phyloP scores from a whole-genome alignment of 306 rosid genomes.

The Nissolia schottii region DNA sequence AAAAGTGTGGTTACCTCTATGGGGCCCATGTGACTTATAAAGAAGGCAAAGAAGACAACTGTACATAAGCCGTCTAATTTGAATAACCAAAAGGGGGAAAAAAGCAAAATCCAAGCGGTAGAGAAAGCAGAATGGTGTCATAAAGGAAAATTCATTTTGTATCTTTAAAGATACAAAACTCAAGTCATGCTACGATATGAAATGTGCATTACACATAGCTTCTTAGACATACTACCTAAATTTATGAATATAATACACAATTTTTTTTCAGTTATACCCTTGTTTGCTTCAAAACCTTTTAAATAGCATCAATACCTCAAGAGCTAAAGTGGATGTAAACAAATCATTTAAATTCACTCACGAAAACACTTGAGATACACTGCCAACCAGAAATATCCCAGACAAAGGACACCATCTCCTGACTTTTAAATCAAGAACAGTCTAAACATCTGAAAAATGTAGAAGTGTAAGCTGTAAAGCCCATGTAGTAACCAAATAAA shows the following conservation, averaged over 20 bases:
- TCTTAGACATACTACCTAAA: neutral
- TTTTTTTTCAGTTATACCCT: neutral
- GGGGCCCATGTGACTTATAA: conserved; percentile 1
- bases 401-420: neutral
- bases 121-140: neutral
- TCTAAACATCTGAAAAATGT: neutral
- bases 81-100: neutral
- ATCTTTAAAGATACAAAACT: neutral
- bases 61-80: neutral
- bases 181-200: neutral
- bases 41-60: neutral
- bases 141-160: neutral
- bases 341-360: neutral
- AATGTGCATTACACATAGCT: neutral
- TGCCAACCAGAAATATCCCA: neutral
- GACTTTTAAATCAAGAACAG: neutral
- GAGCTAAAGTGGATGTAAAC: neutral
- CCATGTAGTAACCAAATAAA: neutral
- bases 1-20: neutral
- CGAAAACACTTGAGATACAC: neutral
- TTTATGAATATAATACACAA: conserved; percentile 16
- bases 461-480: neutral
- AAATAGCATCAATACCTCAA: neutral
- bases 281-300: neutral
- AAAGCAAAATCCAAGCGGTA: neutral